Evolutionary conservation across 257 asterid species (phyloP).

Genomic region (Pogostemon cablin): DNA sequence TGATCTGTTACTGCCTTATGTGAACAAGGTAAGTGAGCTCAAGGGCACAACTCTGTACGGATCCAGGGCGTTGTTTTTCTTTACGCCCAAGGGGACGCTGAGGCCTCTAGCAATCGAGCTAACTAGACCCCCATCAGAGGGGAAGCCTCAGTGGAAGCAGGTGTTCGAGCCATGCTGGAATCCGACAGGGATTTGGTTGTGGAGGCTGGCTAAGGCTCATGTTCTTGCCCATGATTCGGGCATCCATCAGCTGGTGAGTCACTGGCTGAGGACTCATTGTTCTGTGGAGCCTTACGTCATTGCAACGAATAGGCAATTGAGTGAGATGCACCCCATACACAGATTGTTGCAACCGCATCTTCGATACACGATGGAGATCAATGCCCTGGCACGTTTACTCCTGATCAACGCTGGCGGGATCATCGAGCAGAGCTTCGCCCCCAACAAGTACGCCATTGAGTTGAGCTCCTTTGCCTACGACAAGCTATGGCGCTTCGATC

Average conservation of each 20-base stretch:
- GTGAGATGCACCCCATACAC: conserved; percentile 78
- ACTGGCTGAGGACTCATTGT: conserved; percentile 73
- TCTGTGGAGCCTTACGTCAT: conserved; percentile 78
- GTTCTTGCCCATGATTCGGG: too few relatives aligned
- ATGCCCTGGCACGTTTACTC: conserved; percentile 48
- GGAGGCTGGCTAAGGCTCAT: too few relatives aligned
- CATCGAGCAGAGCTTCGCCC: conserved; percentile 59
- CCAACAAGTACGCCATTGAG: conserved; percentile 54
- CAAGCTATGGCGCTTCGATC: conserved; percentile 61
- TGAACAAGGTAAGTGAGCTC: conserved; percentile 57
- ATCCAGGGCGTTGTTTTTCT: conserved; percentile 50
- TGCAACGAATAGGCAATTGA: conserved; percentile 67
- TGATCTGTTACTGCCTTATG: conserved; percentile 12
- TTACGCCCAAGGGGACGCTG: conserved; percentile 48
- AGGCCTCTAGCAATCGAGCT: conserved; percentile 76
- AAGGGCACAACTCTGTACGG: conserved; percentile 64
- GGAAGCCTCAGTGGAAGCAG: conserved; percentile 64
- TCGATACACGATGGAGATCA: conserved; percentile 52
- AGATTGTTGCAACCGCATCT: conserved; percentile 71
- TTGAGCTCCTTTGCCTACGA: conserved; percentile 52
- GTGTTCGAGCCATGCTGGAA: conserved; percentile 46
- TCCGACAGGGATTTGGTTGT: too few relatives aligned
- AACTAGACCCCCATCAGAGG: conserved; percentile 58
- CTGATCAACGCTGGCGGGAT: conserved; percentile 64
- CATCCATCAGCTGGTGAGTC: background rate